These are phyloP conservation scores for Umbelopsis sp. DNA, from an alignment of 192 early-diverging fungal genomes.

Conservation along the genomic window DNA sequence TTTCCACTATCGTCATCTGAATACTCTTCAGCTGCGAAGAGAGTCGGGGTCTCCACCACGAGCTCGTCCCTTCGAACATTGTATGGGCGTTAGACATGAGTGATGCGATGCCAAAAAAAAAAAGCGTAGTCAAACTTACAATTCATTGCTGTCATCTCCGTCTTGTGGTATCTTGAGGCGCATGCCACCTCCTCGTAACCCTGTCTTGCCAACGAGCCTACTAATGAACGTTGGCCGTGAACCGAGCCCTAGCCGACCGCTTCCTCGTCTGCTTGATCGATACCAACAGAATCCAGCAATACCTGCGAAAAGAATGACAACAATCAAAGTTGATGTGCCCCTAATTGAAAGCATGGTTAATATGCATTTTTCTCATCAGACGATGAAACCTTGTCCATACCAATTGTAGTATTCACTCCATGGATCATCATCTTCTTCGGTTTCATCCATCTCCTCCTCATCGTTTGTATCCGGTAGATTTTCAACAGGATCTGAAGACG, in stretches of 20 bases:
- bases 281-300: constrained; percentile 30
- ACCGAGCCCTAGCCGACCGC: neutral
- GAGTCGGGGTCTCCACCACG: constrained; percentile 38
- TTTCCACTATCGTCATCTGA: constrained; percentile 22
- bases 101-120: neutral
- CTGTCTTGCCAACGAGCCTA: neutral
- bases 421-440: neutral
- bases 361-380: neutral
- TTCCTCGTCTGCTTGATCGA: neutral
- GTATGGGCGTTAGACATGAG: neutral
- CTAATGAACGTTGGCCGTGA: neutral
- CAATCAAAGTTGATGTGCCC: constrained; percentile 24
- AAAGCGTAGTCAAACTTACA: constrained; percentile 24
- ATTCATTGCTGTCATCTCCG: constrained; percentile 28
- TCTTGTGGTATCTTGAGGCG: constrained; percentile 16
- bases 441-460: constrained; percentile 13
- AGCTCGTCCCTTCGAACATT: constrained; percentile 46
- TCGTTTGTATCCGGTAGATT: constrained; percentile 23
- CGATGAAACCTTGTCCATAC: neutral
- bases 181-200: neutral
- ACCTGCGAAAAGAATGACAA: constrained; percentile 20
- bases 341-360: neutral
- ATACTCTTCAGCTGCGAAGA: constrained; percentile 28
- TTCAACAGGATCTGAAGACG: constrained; percentile 11
- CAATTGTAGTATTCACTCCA: constrained; percentile 28